Conservation (phyloP, 192 early-diverging fungal genomes). For the Backusella macrospora region DNA sequence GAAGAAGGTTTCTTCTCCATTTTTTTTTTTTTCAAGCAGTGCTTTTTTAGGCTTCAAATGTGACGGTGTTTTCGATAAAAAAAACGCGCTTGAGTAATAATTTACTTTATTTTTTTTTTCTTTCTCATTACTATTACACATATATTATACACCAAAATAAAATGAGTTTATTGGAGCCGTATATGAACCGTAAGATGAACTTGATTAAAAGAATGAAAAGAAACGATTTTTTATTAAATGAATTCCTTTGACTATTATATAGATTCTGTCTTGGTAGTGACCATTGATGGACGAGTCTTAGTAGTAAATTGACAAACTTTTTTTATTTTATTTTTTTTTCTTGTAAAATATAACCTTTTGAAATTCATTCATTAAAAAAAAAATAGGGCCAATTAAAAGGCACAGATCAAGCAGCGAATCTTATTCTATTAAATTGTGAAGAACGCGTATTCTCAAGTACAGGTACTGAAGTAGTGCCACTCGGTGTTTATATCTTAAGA, state of each 20-base stretch:
- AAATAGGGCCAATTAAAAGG: slow-evolving; percentile 58
- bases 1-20: not conserved
- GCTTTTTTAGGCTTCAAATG: not conserved
- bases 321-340: not conserved
- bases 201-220: not conserved
- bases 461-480: slow-evolving; percentile 49
- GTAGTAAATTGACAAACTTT: slow-evolving; percentile 31
- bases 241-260: not conserved
- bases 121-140: not conserved
- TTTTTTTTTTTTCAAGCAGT: no score
- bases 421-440: slow-evolving; percentile 51
- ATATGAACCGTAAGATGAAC: slow-evolving; percentile 20
- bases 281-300: slow-evolving; percentile 47
- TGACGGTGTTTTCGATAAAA: not conserved
- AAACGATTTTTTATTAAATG: not conserved
- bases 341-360: not conserved
- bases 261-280: slow-evolving; percentile 39
- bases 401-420: slow-evolving; percentile 56
- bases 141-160: not conserved
- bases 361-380: not conserved
- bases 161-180: slow-evolving; percentile 29
- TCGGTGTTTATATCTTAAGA: slow-evolving; percentile 58
- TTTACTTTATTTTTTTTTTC: not conserved
- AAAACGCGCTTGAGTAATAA: not conserved
- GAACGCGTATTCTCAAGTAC: slow-evolving; percentile 57